A percentile compares a stretch with the other conserved stretches of the same genome.
Evolutionary conservation across 2,329 filamentous ascomycete species (phyloP).

Genomic region (Microdochium trichocladiopsis): DNA sequence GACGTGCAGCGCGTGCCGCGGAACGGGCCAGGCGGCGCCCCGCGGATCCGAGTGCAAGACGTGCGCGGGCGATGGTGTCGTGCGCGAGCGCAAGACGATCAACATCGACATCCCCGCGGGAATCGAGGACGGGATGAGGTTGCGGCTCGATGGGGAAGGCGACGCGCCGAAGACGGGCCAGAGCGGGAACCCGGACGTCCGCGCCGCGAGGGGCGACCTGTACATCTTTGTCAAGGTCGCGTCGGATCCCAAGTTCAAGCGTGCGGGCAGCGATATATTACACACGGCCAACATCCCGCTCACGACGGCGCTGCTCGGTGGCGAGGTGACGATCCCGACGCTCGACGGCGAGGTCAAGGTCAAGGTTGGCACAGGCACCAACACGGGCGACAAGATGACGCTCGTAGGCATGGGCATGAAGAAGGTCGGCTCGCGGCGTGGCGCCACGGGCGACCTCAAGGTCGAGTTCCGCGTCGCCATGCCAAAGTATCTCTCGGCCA

Average conservation of each 20-base stretch:
- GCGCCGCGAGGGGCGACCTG: constrained; percentile 74
- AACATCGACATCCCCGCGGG: constrained; percentile 89
- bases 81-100: constrained; percentile 75
- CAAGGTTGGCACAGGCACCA: constrained; percentile 85
- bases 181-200: constrained; percentile 52
- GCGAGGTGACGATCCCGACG: constrained; percentile 83
- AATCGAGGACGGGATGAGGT: constrained; percentile 92
- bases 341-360: constrained; percentile 86
- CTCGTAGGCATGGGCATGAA: constrained; percentile 92
- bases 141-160: constrained; percentile 79
- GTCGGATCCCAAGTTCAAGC: constrained; percentile 83
- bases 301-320: constrained; percentile 87
- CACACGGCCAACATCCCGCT: constrained; percentile 89
- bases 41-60: constrained; percentile 72
- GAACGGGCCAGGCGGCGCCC: constrained; percentile 69
- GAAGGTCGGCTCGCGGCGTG: constrained; percentile 62
- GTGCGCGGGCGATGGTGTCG: constrained; percentile 78
- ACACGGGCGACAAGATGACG: constrained; percentile 86
- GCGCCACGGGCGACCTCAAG: constrained; percentile 70
- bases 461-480: constrained; percentile 94
- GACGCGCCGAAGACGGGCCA: constrained; percentile 77
- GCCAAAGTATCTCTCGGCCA: constrained; percentile 88
- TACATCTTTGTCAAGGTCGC: constrained; percentile 87
- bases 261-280: constrained; percentile 81
- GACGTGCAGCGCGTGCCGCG: constrained; percentile 76